Base-by-base conservation (phyloP, 2,329 filamentous ascomycete genomes). In the Atkinsonella hypoxylon region DNA sequence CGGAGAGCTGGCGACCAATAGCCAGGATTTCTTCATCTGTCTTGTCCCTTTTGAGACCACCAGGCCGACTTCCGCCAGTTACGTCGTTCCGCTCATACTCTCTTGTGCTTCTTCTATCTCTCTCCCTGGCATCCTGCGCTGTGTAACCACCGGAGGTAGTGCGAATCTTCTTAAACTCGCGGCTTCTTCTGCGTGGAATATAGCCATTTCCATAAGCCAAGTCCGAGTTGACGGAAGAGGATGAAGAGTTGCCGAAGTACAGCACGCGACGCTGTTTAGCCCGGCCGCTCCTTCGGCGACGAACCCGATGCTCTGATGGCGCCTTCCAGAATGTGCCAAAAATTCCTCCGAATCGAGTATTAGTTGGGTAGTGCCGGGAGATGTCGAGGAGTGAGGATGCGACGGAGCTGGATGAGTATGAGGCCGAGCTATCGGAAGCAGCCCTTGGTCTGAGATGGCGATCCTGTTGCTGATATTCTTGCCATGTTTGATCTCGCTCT, bases 221-320 rank as follows among this genome's bases (percentile, higher is more conserved):
- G 60, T 87, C 83, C 18, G 77, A 79, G 63, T 85, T 81, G 50
- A 85, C 71, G 1, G 81, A 84, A 0, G 81, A 85, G 2, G 79
- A 83, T 1, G 82, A 86, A 2, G 78, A 82, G 58, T 82, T 84
- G 50, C 63, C 72, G 57, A 81, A 75, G 51, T 73, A 76, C 41
- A 82, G 72, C 49, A 84, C 74, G 52, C 79, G 74, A 39, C 72
- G 71, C 55, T 69, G 72, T 56, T 70, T 72, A 51, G 71, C 72
- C 56, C 71, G 67, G 18, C 65, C 66, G 50, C 64, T 66, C 48
- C 68, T 66, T 40, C 64, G 64, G 4, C 59, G 60, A 22, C 65
- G 66, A n/a, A 66, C 65, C 26, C 67, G 69, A 34, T 74, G 76
- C 57, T 82, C 79, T 9, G 77, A 80, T 13, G 78, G 76, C 6